These are phyloP conservation scores for Xerocomellus chrysenteron DNA, from an alignment of 768 basidiomycete genomes.

Conservation along the genomic window DNA sequence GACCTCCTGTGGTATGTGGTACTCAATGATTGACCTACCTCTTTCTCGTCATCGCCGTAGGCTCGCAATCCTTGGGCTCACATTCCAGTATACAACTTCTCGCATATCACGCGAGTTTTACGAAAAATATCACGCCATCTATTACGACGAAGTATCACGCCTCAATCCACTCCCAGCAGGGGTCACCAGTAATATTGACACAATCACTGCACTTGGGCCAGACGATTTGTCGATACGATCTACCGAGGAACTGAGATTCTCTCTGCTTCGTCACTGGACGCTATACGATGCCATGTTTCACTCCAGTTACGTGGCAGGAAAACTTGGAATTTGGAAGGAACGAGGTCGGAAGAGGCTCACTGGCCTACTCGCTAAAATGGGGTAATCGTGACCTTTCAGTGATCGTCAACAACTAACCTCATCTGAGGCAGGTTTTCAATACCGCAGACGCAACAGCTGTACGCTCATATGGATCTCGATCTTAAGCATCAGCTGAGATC, in stretches of 20 bases:
- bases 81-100: conserved; percentile 86
- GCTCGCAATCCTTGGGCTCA: conserved; percentile 91
- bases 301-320: conserved; percentile 92
- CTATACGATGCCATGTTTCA: conserved; percentile 98
- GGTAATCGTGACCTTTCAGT: conserved; percentile 49
- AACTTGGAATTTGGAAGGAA: conserved; percentile 96
- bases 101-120: conserved; percentile 87
- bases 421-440: conserved; percentile 77
- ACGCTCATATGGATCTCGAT: conserved; percentile 95
- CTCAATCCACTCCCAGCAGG: conserved; percentile 67
- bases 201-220: conserved; percentile 59
- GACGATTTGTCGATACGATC: conserved; percentile 83
- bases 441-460: conserved; percentile 90
- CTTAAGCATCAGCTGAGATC: conserved; percentile 77
- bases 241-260: conserved; percentile 90
- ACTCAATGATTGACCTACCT: background rate
- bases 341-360: conserved; percentile 84
- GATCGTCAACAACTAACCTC: conserved; percentile 6
- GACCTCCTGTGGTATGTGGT: conserved; percentile 81
- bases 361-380: conserved; percentile 97
- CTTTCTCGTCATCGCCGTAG: conserved; percentile 38
- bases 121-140: conserved; percentile 76
- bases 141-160: conserved; percentile 89
- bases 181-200: conserved; percentile 36
- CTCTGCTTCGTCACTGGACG: conserved; percentile 96